A percentile compares a stretch with the other conserved stretches of the same genome.
These are phyloP conservation scores for Retiboletus fuscus DNA, from an alignment of 1,284 basidiomycete species.

Conservation along the genomic window DNA sequence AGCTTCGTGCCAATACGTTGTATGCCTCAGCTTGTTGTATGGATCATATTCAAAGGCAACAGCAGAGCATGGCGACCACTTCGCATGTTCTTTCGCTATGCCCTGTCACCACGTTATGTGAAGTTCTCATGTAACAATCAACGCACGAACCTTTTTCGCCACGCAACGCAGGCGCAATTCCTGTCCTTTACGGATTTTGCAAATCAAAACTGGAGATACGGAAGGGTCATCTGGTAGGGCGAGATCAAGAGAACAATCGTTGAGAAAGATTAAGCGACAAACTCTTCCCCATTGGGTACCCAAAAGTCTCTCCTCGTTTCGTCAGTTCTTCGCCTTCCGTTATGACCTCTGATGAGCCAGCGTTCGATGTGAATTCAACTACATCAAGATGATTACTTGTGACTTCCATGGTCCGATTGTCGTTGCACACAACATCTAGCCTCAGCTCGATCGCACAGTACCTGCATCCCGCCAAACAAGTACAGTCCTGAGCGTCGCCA, in stretches of 20 bases:
- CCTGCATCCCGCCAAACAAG: slow-evolving; percentile 81
- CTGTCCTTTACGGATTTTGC: slow-evolving; percentile 94
- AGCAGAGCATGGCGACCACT: slow-evolving; percentile 97
- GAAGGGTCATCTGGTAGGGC: slow-evolving; percentile 65
- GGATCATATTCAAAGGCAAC: slow-evolving; percentile 99
- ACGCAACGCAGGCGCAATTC: slow-evolving; percentile 89
- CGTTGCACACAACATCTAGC: slow-evolving; percentile 79
- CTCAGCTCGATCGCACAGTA: slow-evolving; percentile 84
- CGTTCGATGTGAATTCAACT: slow-evolving; percentile 55
- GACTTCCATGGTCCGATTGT: slow-evolving; percentile 79
- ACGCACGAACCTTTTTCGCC: slow-evolving; percentile 84
- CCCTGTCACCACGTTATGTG: slow-evolving; percentile 65
- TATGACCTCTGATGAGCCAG: slow-evolving; percentile 47
- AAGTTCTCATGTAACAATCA: slow-evolving; percentile 17
- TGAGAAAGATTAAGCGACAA: slow-evolving; percentile 40
- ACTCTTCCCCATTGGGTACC: slow-evolving; percentile 90
- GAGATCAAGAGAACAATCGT: slow-evolving; percentile 12
- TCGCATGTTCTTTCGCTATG: slow-evolving; percentile 98
- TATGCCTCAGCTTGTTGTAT: slow-evolving; percentile 96
- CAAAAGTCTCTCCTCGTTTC: slow-evolving; percentile 82
- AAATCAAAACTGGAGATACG: slow-evolving; percentile 82
- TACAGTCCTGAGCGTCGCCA: slow-evolving; percentile 76
- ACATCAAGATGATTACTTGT: slow-evolving; percentile 84
- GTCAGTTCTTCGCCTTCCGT: slow-evolving; percentile 76
- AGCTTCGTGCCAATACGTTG: slow-evolving; percentile 94